Base-by-base conservation (phyloP, 805 yeast species). In the Debaryomyces maramus region DNA sequence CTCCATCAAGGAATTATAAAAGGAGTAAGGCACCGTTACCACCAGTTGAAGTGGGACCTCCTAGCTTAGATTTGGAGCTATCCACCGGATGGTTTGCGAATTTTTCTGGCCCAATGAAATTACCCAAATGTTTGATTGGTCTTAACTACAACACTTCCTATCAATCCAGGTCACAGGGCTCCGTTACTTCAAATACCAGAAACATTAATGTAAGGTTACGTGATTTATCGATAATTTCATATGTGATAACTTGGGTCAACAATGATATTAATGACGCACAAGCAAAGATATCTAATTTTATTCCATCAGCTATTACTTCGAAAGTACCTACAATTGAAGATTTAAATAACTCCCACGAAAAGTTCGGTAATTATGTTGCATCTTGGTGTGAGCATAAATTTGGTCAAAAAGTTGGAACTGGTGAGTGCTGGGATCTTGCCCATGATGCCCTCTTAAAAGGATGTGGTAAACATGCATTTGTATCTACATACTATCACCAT, bases 351-450 rank as follows among this genome's bases (percentile, higher is more conserved):
- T 68, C 67, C 28, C 60, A 66, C 33, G 43, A 58, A 16, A 58
- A 56, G 35, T 78, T 60, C 50, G 80, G 81, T n/a, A 75, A 72
- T 14, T 70, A 76, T 47, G 66, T 78, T 8, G 81, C 80, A 3
- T 60, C 69, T 20, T 78, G 83, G 84, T 65, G 73, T 53, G 78
- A 75, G 45, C 71, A 65, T 17, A 65, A 67, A 15, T 47, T 60
- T 22, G 81, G 81, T 6, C 61, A 66, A 34, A 55, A 58, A 36
- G 80, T 78, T 8, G 81, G 80, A 2, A 55, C 69, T 28, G 84
- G 84, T 5, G 83, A 78, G 48, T 78, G 84, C 47, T 78, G 83
- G 83, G 79, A 79, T 23, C 65, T 78, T 41, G 83, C 82, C 0
- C 72, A 66, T 38, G 76, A 75, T 35, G 81, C 83, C 0, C 58